Evolutionary conservation across 345 rosid species (phyloP).

Genomic region (Leavenworthia alabamica): DNA sequence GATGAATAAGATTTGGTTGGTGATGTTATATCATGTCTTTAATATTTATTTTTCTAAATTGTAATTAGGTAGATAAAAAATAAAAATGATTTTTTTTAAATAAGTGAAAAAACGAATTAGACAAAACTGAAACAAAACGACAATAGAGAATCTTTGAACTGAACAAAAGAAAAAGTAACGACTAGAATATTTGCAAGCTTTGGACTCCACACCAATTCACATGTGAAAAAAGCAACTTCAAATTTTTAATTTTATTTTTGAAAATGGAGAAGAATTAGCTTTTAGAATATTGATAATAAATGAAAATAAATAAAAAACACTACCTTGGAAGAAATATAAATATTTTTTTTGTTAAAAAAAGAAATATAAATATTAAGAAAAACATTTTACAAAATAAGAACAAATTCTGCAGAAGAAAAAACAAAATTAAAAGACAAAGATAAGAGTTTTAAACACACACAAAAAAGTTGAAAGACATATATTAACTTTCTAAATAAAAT

Average conservation of each 20-base stretch:
- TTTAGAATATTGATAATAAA: constrained; percentile 1
- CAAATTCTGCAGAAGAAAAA: neutral
- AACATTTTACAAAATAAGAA: neutral
- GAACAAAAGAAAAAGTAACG: constrained; percentile 25
- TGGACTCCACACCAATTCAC: constrained; percentile 9
- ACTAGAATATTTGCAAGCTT: constrained; percentile 21
- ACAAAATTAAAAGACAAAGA: neutral
- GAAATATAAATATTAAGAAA: too few species aligned
- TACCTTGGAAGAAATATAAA: neutral
- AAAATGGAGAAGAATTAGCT: neutral
- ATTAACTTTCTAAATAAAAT: constrained; percentile 10
- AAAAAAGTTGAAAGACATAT: neutral
- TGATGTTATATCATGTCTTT: constrained; percentile 9
- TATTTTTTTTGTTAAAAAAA: too few species aligned
- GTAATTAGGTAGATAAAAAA: neutral
- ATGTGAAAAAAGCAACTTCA: neutral
- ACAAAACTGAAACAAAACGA: constrained; percentile 19
- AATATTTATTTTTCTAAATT: neutral
- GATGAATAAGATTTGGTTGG: constrained; percentile 11
- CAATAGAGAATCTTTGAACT: constrained; percentile 33
- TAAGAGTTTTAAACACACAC: neutral
- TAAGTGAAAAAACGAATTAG: neutral
- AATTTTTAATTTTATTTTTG: neutral
- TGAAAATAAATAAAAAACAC: neutral
- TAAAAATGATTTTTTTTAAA: too few species aligned